Evolutionary conservation across 2,329 filamentous ascomycete species (phyloP).

Genomic region (Didymella pomorum): DNA sequence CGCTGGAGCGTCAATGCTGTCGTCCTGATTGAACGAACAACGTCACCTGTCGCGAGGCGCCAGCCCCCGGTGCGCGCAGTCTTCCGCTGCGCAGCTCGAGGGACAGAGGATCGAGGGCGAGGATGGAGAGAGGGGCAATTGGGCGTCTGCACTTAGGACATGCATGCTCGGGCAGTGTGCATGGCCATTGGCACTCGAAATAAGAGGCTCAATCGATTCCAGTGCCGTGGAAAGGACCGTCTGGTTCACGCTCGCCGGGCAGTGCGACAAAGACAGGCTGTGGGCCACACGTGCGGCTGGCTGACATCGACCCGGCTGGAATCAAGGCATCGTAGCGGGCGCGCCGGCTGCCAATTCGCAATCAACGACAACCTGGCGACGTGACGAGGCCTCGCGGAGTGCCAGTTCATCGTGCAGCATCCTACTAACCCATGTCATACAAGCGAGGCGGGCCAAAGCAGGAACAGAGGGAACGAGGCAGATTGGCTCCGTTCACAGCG

Average conservation of each 20-base stretch:
- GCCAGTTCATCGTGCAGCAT: conserved; percentile 24
- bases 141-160: conserved; percentile 8
- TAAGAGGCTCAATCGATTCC: not conserved
- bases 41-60: not conserved
- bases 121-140: not conserved
- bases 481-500: conserved; percentile 6
- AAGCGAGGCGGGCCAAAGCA: conserved; percentile 21
- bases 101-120: not conserved
- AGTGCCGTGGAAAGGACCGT: conserved; percentile 9
- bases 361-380: conserved; percentile 13
- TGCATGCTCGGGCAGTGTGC: conserved; percentile 12
- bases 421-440: conserved; percentile 21
- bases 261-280: conserved; percentile 5
- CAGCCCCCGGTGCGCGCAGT: not conserved
- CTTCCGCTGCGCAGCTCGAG: not conserved
- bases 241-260: conserved; percentile 8
- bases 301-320: conserved; percentile 4
- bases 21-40: conserved; percentile 16
- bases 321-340: conserved; percentile 19
- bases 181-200: conserved; percentile 4
- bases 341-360: conserved; percentile 5
- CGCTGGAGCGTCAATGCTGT: conserved; percentile 26
- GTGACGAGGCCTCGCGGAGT: conserved; percentile 14
- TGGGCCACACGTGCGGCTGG: conserved; percentile 17
- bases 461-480: conserved; percentile 15